These are phyloP conservation scores for Anthracocystis panici-leucophaei DNA, from an alignment of 1,284 basidiomycete genomes.

Conservation along the genomic window DNA sequence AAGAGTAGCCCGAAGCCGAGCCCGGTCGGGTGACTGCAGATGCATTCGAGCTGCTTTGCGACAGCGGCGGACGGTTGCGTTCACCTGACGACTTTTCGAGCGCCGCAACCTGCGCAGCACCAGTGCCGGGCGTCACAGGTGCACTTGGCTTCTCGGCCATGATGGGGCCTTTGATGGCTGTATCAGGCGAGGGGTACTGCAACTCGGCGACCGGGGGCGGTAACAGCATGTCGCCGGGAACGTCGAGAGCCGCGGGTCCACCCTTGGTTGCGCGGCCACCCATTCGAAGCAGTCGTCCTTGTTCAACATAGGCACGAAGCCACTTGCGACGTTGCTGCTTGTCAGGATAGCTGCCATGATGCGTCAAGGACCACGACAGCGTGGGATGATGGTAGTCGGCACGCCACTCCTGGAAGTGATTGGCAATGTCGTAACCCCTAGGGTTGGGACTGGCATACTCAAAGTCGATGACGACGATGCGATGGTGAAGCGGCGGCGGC, in stretches of 20 bases:
- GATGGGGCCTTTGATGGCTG: constrained; percentile 39
- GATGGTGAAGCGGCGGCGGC: constrained; percentile 54
- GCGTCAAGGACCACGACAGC: constrained; percentile 57
- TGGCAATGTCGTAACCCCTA: constrained; percentile 65
- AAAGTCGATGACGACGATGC: constrained; percentile 67
- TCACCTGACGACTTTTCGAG: constrained; percentile 47
- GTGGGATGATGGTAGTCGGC: constrained; percentile 63
- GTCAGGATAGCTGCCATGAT: constrained; percentile 61
- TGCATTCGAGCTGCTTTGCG: constrained; percentile 28
- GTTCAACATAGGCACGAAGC: constrained; percentile 67
- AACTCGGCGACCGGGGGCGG: constrained; percentile 46
- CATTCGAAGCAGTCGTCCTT: constrained; percentile 61
- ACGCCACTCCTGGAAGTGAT: constrained; percentile 68
- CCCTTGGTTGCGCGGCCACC: constrained; percentile 42
- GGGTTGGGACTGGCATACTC: constrained; percentile 66
- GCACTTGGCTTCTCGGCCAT: constrained; percentile 37
- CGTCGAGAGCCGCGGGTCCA: constrained; percentile 23
- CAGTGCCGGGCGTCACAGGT: constrained; percentile 37
- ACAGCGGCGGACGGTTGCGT: constrained; percentile 21
- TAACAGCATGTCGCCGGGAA: constrained; percentile 47
- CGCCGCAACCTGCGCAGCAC: constrained; percentile 43
- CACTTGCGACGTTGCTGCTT: constrained; percentile 59
- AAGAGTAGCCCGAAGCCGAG: constrained; percentile 9
- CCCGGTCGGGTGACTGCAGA: constrained; percentile 5
- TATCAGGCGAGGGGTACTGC: constrained; percentile 21